These are phyloP conservation scores for Terfezia claveryi DNA, from an alignment of 495 filamentous ascomycete species.

Conservation along the genomic window DNA sequence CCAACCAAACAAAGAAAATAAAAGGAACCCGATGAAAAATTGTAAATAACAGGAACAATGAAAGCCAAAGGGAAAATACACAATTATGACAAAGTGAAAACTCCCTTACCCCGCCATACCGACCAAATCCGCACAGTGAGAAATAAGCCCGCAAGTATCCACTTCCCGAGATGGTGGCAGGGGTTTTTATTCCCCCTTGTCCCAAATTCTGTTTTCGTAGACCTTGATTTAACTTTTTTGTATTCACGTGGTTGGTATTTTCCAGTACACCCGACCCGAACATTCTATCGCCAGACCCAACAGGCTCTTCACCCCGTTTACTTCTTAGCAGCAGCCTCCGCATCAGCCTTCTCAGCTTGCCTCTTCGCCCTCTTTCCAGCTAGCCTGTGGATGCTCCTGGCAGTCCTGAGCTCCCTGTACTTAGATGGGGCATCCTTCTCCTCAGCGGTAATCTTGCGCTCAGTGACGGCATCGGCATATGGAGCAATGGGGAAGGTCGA, in stretches of 20 bases:
- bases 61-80: background rate
- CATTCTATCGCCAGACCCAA: background rate
- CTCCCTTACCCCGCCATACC: too few relatives aligned
- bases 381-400: constrained; percentile 63
- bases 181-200: background rate
- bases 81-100: background rate
- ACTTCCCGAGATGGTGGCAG: background rate
- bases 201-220: background rate
- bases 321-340: constrained; percentile 69
- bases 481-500: constrained; percentile 48
- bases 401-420: constrained; percentile 64
- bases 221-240: background rate
- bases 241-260: background rate
- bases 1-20: too few relatives aligned
- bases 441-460: constrained; percentile 50
- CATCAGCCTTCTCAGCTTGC: constrained; percentile 74
- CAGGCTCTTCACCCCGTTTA: constrained; percentile 30
- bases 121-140: too few relatives aligned
- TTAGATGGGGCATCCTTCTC: constrained; percentile 45
- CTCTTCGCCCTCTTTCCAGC: constrained; percentile 80
- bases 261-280: background rate
- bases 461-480: constrained; percentile 45
- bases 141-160: too few relatives aligned
- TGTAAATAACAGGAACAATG: too few relatives aligned
- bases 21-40: too few relatives aligned